Evolutionary conservation across 345 rosid species (phyloP).

Genomic region (Syzygium aqueum): DNA sequence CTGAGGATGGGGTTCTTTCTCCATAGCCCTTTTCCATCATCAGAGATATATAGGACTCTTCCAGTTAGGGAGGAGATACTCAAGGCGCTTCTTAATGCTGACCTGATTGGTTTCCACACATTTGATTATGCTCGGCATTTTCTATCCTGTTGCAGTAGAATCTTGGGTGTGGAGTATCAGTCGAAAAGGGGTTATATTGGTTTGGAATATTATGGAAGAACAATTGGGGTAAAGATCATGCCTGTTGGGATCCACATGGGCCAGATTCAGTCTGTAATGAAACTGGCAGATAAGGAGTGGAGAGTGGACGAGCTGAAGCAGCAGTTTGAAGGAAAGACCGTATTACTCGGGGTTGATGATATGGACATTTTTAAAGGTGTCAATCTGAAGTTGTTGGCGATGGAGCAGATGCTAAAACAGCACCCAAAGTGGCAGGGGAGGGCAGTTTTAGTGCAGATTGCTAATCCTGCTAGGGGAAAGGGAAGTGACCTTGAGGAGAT

Average conservation of each 20-base stretch:
- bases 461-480: conserved; percentile 63
- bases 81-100: conserved; percentile 59
- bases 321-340: conserved; percentile 62
- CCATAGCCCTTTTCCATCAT: conserved; percentile 72
- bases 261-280: conserved; percentile 59
- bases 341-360: conserved; percentile 70
- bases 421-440: conserved; percentile 64
- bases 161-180: conserved; percentile 66
- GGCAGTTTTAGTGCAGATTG: conserved; percentile 64
- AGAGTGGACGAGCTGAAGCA: conserved; percentile 58
- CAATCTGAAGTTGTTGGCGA: conserved; percentile 61
- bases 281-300: conserved; percentile 63
- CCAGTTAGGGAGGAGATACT: conserved; percentile 77
- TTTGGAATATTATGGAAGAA: conserved; percentile 67
- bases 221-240: conserved; percentile 74
- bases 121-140: conserved; percentile 96
- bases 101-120: conserved; percentile 75
- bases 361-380: conserved; percentile 82
- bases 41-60: conserved; percentile 67
- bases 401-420: conserved; percentile 70
- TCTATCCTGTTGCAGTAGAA: conserved; percentile 69
- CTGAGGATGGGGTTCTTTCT: conserved; percentile 75
- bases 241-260: conserved; percentile 81
- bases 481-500: conserved; percentile 67
- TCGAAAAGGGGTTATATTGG: conserved; percentile 75